phyloP scores from a whole-genome alignment of 371 early-diverging fungal genomes.

The Rhizopus stolonifer region DNA sequence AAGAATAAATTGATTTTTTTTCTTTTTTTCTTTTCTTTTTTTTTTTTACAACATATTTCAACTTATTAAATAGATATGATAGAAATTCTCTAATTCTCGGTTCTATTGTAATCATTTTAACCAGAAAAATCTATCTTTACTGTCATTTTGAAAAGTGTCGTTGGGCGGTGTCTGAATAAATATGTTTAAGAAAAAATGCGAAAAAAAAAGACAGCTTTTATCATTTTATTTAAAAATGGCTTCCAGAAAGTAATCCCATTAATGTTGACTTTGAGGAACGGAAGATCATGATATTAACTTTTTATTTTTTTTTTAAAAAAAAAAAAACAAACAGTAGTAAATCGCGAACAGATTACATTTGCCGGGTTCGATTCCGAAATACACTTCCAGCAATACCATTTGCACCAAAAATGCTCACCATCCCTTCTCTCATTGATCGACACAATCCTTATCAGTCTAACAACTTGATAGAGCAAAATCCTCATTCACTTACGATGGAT shows the following conservation, averaged over 20 bases:
- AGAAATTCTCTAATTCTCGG: no score
- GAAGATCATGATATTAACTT: not conserved
- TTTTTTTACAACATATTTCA: not conserved
- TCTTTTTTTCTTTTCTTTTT: not conserved
- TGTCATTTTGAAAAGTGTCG: no score
- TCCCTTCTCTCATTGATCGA: constrained; percentile 56
- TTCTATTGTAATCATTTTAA: no score
- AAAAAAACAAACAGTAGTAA: constrained; percentile 30
- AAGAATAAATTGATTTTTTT: not conserved
- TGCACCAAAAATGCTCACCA: constrained; percentile 77
- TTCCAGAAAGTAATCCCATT: no score
- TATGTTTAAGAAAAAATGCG: no score
- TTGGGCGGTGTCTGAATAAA: no score
- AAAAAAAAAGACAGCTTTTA: no score
- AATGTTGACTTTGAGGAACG: no score
- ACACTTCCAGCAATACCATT: constrained; percentile 80
- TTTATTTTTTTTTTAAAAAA: not conserved
- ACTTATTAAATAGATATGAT: no score
- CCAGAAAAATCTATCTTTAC: no score
- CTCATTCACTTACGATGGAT: constrained; percentile 65
- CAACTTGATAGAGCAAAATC: constrained; percentile 64
- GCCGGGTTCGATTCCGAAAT: constrained; percentile 75
- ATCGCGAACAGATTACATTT: constrained; percentile 77
- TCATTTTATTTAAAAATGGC: no score
- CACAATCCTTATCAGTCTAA: constrained; percentile 64